These are phyloP conservation scores for Fusarium sp. DNA, from an alignment of 2,329 filamentous ascomycete species.

Conservation along the genomic window DNA sequence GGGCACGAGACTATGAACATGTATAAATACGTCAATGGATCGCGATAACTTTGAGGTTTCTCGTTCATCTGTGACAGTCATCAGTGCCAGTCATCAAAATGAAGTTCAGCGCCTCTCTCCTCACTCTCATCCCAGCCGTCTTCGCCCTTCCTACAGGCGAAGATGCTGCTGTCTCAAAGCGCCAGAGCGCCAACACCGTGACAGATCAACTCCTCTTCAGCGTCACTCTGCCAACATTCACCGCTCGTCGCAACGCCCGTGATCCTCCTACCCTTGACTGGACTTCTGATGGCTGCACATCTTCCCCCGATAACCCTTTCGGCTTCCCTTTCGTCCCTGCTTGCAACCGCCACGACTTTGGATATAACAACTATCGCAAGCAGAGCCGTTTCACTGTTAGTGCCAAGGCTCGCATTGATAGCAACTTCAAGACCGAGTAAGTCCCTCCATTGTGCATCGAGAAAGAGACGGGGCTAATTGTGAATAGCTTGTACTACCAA, in stretches of 20 bases:
- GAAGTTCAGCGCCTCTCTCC: constrained; percentile 44
- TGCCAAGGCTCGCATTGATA: constrained; percentile 57
- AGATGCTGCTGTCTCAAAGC: constrained; percentile 21
- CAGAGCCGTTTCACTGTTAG: constrained; percentile 58
- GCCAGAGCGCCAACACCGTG: constrained; percentile 41
- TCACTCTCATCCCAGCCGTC: constrained; percentile 37
- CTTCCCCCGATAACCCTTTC: constrained; percentile 55
- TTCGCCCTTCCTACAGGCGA: constrained; percentile 35
- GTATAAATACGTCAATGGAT: constrained; percentile 38
- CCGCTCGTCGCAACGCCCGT: constrained; percentile 49
- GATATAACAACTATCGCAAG: constrained; percentile 62
- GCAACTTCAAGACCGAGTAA: constrained; percentile 59
- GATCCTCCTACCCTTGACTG: constrained; percentile 54
- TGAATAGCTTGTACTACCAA: constrained; percentile 49
- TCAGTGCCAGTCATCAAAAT: constrained; percentile 40
- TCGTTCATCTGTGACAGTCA: neutral
- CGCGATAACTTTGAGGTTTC: too few relatives aligned
- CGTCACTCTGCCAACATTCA: constrained; percentile 55
- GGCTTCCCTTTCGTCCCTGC: constrained; percentile 55
- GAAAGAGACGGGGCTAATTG: neutral
- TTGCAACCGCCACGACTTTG: constrained; percentile 67
- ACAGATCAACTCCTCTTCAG: constrained; percentile 61
- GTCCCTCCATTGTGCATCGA: accelerated
- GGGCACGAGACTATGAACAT: neutral
- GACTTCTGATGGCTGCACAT: constrained; percentile 55